Conservation (phyloP, 2,329 filamentous ascomycete genomes). For the Colletotrichum limetticola region DNA sequence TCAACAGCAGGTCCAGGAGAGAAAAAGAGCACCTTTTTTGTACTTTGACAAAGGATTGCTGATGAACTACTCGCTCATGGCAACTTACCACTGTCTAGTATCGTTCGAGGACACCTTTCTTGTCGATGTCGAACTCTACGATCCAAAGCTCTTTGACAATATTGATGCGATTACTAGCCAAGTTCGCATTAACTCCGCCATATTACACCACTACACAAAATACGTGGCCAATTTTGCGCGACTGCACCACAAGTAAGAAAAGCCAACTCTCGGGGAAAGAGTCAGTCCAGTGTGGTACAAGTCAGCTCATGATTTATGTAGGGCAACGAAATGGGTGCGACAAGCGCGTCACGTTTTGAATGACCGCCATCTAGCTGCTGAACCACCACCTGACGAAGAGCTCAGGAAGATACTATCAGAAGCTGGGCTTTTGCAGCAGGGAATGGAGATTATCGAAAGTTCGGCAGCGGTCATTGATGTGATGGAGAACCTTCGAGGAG, state of each 20-base stretch:
- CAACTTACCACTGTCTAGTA: not conserved
- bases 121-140: slow-evolving; percentile 9
- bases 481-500: slow-evolving; percentile 6
- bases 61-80: slow-evolving; percentile 14
- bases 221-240: slow-evolving; percentile 11
- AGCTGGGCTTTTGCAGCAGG: not conserved
- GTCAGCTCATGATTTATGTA: not conserved
- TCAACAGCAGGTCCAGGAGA: not conserved
- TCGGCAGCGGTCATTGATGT: slow-evolving; percentile 6
- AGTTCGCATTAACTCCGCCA: slow-evolving; percentile 17
- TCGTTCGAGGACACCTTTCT: slow-evolving; percentile 12
- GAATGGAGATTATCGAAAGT: slow-evolving; percentile 7
- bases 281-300: not conserved
- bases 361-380: not conserved
- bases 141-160: not conserved
- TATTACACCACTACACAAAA: slow-evolving; percentile 17
- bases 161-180: slow-evolving; percentile 7
- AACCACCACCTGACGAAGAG: not conserved
- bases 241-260: slow-evolving; percentile 9
- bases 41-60: slow-evolving; percentile 20
- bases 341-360: not conserved
- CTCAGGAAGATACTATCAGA: not conserved
- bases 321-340: slow-evolving; percentile 17
- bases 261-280: too few species aligned
- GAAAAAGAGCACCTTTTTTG: not conserved